These are phyloP conservation scores for Coleophoma cylindrospora DNA, from an alignment of 2,329 filamentous ascomycete species.

Conservation along the genomic window DNA sequence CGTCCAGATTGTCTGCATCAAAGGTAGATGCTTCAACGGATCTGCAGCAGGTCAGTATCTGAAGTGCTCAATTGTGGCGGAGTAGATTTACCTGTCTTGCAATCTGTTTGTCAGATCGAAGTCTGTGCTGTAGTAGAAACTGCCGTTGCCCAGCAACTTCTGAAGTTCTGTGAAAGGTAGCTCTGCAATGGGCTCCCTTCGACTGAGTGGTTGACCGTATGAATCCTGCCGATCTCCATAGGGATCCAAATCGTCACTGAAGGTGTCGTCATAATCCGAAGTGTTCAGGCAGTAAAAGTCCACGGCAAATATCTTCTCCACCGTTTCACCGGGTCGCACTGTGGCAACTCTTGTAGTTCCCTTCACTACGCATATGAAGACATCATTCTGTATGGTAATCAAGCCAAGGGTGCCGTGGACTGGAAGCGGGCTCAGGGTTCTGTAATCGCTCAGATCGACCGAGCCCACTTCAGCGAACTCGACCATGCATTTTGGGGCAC, in stretches of 20 bases:
- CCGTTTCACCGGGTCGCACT: slow-evolving; percentile 80
- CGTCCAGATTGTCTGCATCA: slow-evolving; percentile 88
- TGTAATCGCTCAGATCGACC: slow-evolving; percentile 70
- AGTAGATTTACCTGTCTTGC: slow-evolving; percentile 66
- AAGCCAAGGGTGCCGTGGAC: slow-evolving; percentile 85
- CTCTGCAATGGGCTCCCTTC: slow-evolving; percentile 67
- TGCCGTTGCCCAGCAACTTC: slow-evolving; percentile 87
- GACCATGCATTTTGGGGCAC: slow-evolving; percentile 63
- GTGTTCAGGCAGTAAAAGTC: slow-evolving; percentile 92
- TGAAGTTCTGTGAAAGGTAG: slow-evolving; percentile 88
- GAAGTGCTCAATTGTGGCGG: slow-evolving; percentile 4
- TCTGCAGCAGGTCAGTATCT: slow-evolving; percentile 35
- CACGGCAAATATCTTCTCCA: slow-evolving; percentile 80
- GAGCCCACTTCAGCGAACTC: slow-evolving; percentile 68
- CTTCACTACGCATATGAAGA: slow-evolving; percentile 88
- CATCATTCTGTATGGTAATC: slow-evolving; percentile 76
- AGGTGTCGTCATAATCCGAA: slow-evolving; percentile 76
- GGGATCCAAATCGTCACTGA: slow-evolving; percentile 39
- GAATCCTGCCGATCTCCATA: slow-evolving; percentile 23
- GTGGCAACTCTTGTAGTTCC: slow-evolving; percentile 73
- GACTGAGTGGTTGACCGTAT: slow-evolving; percentile 50
- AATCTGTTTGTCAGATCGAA: slow-evolving; percentile 93
- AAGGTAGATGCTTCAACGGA: slow-evolving; percentile 73
- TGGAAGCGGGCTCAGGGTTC: slow-evolving; percentile 65
- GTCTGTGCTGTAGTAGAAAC: slow-evolving; percentile 97